A percentile compares a stretch with the other conserved stretches of the same genome.
These are phyloP conservation scores for Phytophthora litchii DNA, from an alignment of 352 stramenopile species.

Conservation along the genomic window DNA sequence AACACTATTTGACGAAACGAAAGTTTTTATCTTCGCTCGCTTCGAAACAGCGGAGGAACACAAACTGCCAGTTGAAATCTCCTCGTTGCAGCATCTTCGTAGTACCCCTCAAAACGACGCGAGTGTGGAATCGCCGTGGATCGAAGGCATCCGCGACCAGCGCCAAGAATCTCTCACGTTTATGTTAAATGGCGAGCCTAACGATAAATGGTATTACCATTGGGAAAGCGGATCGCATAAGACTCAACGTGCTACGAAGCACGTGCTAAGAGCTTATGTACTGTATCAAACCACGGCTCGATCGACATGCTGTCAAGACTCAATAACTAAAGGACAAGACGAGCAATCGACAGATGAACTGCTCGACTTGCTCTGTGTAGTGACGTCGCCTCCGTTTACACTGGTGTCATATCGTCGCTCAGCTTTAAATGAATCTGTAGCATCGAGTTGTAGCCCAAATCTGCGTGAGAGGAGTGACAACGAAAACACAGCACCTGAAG, in stretches of 20 bases:
- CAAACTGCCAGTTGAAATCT: not conserved
- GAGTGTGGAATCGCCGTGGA: constrained; percentile 62
- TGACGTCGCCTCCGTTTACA: constrained; percentile 37
- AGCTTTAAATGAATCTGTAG: not conserved
- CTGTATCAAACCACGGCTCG: constrained; percentile 16
- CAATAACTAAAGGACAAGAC: not conserved
- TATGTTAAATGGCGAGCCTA: constrained; percentile 45
- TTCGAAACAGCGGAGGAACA: constrained; percentile 37
- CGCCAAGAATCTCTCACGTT: constrained; percentile 4
- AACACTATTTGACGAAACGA: not conserved
- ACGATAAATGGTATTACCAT: constrained; percentile 58
- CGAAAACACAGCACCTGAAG: too few species aligned
- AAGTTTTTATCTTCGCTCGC: constrained; percentile 38
- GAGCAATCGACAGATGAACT: not conserved
- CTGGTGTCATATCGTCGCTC: constrained; percentile 38
- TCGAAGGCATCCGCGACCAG: constrained; percentile 36
- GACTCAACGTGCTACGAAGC: constrained; percentile 48
- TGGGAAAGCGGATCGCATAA: constrained; percentile 59
- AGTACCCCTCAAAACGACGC: constrained; percentile 50
- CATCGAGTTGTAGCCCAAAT: too few species aligned
- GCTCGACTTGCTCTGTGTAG: constrained; percentile 28
- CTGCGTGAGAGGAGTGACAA: too few species aligned
- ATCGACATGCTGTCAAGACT: too few species aligned
- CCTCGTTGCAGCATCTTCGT: constrained; percentile 21
- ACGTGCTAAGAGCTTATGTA: constrained; percentile 54